Evolutionary conservation across 2,329 filamentous ascomycete species (phyloP).

Genomic region (Hirsutella rhossiliensis): DNA sequence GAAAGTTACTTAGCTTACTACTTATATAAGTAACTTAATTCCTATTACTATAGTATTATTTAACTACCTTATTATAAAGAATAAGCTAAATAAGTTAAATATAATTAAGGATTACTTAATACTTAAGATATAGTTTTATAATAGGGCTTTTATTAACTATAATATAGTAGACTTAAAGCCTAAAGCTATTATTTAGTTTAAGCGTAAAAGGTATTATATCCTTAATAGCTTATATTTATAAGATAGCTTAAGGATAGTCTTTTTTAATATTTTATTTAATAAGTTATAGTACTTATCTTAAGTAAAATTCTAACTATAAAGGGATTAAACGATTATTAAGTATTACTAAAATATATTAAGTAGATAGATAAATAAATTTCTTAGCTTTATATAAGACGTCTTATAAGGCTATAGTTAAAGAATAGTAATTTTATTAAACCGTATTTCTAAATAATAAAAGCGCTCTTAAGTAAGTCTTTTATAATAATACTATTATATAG

Average conservation of each 20-base stretch:
- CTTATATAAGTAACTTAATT: conserved; percentile 37
- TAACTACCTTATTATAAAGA: conserved; percentile 79
- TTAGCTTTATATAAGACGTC: no score
- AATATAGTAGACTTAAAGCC: conserved; percentile 38
- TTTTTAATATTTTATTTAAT: conserved; percentile 20
- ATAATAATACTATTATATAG: no score
- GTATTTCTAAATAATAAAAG: no score
- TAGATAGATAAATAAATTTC: no score
- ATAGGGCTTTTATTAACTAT: no score
- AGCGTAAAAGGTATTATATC: conserved; percentile 74
- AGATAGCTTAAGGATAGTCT: conserved; percentile 28
- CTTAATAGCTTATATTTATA: conserved; percentile 46
- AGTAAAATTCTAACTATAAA: no score
- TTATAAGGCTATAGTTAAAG: no score
- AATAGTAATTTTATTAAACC: no score
- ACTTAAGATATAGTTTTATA: conserved; percentile 18
- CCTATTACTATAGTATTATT: conserved; percentile 63
- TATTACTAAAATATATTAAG: no score
- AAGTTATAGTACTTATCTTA: no score
- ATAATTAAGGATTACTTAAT: conserved; percentile 67
- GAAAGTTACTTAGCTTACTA: conserved; percentile 75
- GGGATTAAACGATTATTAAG: no score
- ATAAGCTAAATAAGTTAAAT: conserved; percentile 74
- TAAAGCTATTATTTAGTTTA: conserved; percentile 80
- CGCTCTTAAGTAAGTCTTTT: no score